Evolutionary conservation across 495 filamentous ascomycete genomes (phyloP).

Genomic region (Daldinia vernicosa): DNA sequence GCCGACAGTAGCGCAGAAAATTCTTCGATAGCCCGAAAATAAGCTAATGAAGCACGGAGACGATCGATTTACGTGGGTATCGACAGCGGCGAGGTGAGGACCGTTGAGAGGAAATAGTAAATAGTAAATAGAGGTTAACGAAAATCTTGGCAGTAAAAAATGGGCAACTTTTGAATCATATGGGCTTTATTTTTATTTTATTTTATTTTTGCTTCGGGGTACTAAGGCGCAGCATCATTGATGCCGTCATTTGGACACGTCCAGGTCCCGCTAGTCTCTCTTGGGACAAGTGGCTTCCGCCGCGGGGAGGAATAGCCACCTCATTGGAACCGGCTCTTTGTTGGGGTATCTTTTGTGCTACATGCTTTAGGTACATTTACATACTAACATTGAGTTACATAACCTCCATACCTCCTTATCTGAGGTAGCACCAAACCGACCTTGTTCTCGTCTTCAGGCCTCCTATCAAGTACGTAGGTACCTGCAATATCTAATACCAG

Average conservation of each 20-base stretch:
- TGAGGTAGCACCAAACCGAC: too few species aligned
- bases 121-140: not conserved
- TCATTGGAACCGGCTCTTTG: constrained; percentile 1
- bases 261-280: constrained; percentile 31
- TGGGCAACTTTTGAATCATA: not conserved
- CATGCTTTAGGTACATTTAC: too few species aligned
- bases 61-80: not conserved
- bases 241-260: constrained; percentile 44
- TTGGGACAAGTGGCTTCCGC: constrained; percentile 21
- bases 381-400: not conserved
- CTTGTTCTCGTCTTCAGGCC: not conserved
- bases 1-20: not conserved
- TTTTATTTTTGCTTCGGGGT: constrained; percentile 21
- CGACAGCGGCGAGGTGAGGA: not conserved
- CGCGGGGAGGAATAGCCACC: not conserved
- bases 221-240: constrained; percentile 44
- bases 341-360: not conserved
- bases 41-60: not conserved
- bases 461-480: not conserved
- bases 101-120: not conserved
- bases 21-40: not conserved
- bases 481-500: not conserved
- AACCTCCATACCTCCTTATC: not conserved
- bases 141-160: not conserved
- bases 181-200: constrained; percentile 13